Evolutionary conservation across 352 stramenopile genomes (phyloP), one percentile per base, ranked within the genome.

Genomic region (Phytophthora palmivora): DNA sequence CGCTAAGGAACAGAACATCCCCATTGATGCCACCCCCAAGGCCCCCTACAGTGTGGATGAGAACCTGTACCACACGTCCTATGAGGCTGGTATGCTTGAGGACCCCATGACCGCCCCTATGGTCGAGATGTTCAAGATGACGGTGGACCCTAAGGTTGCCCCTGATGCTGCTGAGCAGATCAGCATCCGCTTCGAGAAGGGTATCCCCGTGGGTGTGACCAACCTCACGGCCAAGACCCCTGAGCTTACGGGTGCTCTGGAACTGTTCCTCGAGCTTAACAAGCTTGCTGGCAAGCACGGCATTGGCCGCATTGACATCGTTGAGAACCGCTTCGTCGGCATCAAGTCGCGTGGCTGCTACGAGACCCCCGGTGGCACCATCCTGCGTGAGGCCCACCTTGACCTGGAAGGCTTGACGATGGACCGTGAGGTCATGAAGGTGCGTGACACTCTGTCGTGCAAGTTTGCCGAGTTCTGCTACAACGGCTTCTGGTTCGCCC

Each of bases 401-500:
- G 85, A 94, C 63, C 76, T 99, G 6, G 97, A 99, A 70, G 96
- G 96, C n/a, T 83, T 99, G 18, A 97, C 89, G 80, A 89, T 99
- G 78, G 97, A 99, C 81, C 93, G 97, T 49, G 97, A 99, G 71
- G 95, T 98, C 38, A 98, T 98, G 84, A 92, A 94, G 66, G 58
- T 94, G 59, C 96, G 96, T 44, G 96, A 99, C 73, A 69, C 76
- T 30, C 75, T 99, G 28, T 91, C 92, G 56, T 67, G 82, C 66
- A 98, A 99, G 84, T 99, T 99, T 67, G 88, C 97, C 53, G 91
- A 98, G 72, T 95, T 98, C 42, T 98, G 94, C 78, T 99, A 99
- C 95, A 99, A 99, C 74, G 97, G 97, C 52, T 99, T 99, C 78
- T 99, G 97, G 97, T 99, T 99, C 70, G 95, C 96, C n/a, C 97